Conservation (phyloP, 352 stramenopile genomes). For the Phytophthora meadii region DNA sequence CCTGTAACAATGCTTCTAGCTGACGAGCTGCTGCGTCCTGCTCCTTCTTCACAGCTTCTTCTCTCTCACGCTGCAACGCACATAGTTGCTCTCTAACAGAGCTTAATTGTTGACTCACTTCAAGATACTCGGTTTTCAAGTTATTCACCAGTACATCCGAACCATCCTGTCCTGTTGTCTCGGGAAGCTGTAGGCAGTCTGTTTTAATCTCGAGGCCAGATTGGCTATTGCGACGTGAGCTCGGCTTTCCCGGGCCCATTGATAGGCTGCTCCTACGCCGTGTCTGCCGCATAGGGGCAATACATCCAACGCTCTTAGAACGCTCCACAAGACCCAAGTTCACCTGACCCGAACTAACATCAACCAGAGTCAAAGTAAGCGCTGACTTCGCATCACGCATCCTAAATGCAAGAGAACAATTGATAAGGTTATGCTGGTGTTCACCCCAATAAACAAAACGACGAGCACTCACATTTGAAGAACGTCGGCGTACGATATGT, state of each 20-base stretch:
- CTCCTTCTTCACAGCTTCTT: constrained; percentile 18
- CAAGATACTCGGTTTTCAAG: constrained; percentile 39
- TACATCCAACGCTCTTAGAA: constrained; percentile 27
- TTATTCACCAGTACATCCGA: constrained; percentile 26
- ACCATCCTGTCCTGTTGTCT: constrained; percentile 13
- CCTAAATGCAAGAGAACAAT: constrained; percentile 20
- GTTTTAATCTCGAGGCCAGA: constrained; percentile 24
- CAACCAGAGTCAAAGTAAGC: constrained; percentile 58
- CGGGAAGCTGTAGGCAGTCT: constrained; percentile 29
- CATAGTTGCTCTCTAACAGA: constrained; percentile 26
- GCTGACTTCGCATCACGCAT: constrained; percentile 53
- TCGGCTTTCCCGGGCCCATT: constrained; percentile 17
- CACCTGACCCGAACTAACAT: constrained; percentile 22
- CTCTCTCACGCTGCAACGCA: constrained; percentile 19
- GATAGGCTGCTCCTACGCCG: constrained; percentile 37
- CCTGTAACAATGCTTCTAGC: constrained; percentile 33
- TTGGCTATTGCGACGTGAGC: constrained; percentile 25
- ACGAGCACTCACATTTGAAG: constrained; percentile 44
- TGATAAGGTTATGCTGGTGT: background rate
- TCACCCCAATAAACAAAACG: background rate
- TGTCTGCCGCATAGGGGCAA: constrained; percentile 19
- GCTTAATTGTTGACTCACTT: constrained; percentile 42
- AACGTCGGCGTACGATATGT: constrained; percentile 52
- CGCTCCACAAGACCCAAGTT: constrained; percentile 15
- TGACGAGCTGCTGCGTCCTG: constrained; percentile 30